Conservation (phyloP, 75 land plant species). For the Picea glauca region DNA sequence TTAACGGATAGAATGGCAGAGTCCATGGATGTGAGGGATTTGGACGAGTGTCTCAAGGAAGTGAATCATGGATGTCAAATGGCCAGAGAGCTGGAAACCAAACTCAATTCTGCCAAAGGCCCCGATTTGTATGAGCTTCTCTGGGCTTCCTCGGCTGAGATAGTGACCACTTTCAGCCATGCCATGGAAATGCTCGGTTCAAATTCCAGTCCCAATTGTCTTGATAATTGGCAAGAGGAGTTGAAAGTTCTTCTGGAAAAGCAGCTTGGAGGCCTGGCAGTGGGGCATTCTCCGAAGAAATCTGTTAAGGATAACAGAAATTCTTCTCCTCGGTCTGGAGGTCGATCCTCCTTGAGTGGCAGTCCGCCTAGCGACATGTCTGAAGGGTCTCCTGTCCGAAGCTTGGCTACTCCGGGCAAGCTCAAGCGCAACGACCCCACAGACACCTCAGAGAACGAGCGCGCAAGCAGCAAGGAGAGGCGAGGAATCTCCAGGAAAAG, state of each 20-base stretch:
- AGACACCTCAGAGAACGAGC: conserved; percentile 1
- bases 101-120: not conserved
- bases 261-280: not conserved
- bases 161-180: conserved; percentile 2
- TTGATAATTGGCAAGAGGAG: not conserved
- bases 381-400: not conserved
- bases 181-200: conserved; percentile 1
- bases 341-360: not conserved
- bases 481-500: conserved; percentile 11
- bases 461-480: not conserved
- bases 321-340: conserved; percentile 5
- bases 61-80: conserved; percentile 7
- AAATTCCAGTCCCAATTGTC: not conserved
- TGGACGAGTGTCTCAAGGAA: conserved; percentile 1
- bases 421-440: not conserved
- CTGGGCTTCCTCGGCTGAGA: not conserved
- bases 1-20: no score
- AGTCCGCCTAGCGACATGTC: conserved; percentile 8
- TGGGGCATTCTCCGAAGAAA: not conserved
- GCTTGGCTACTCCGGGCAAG: not conserved
- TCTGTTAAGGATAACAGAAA: not conserved
- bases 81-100: conserved; percentile 4
- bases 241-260: not conserved
- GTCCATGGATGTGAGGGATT: not conserved
- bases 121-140: conserved; percentile 3